Conservation (phyloP, 2,329 filamentous ascomycete species). For the Pseudogymnoascus sp. region DNA sequence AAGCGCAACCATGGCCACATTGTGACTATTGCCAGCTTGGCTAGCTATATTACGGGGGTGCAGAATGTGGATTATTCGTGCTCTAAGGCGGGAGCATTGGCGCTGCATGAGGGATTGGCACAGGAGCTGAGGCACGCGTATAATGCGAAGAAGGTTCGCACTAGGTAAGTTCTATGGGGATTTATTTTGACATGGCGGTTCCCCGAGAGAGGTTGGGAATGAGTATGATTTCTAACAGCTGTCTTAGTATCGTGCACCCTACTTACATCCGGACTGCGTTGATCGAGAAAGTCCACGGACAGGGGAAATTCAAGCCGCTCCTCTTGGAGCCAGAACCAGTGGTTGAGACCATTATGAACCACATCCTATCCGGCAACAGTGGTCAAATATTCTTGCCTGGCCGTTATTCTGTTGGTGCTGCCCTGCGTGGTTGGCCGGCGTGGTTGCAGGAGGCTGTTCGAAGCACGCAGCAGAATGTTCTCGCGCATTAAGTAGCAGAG, state of each 20-base stretch:
- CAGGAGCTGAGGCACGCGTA: constrained; percentile 52
- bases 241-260: constrained; percentile 10
- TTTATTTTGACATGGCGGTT: not conserved
- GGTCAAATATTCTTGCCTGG: constrained; percentile 12
- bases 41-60: constrained; percentile 19
- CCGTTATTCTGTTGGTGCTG: not conserved
- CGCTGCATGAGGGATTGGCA: constrained; percentile 60
- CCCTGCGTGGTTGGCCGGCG: not conserved
- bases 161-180: not conserved
- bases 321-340: constrained; percentile 14
- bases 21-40: constrained; percentile 55
- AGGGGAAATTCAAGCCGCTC: constrained; percentile 9
- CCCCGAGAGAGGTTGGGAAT: not conserved
- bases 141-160: constrained; percentile 53
- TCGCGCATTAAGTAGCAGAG: not conserved
- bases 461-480: not conserved
- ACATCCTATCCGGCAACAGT: constrained; percentile 11
- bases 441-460: constrained; percentile 8
- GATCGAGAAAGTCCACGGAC: not conserved
- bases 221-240: not conserved
- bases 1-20: constrained; percentile 61
- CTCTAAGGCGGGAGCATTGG: constrained; percentile 58
- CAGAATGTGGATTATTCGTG: constrained; percentile 54
- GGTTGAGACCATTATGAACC: constrained; percentile 9
- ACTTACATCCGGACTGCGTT: constrained; percentile 14